Conservation (phyloP, 768 basidiomycete genomes). For the Coprinopsis strossmayeri region DNA sequence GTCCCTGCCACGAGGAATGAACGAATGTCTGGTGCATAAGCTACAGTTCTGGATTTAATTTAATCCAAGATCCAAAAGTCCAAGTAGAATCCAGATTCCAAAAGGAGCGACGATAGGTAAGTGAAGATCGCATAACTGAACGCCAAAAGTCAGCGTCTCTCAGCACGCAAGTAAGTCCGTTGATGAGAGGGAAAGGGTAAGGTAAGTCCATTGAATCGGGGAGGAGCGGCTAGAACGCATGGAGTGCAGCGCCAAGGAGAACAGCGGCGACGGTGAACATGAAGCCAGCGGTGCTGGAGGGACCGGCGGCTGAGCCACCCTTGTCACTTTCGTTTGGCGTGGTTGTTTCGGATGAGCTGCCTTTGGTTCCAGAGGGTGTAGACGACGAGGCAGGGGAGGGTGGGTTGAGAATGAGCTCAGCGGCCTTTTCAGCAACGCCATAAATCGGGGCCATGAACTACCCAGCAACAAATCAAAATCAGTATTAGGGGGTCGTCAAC, state of each 20-base stretch:
- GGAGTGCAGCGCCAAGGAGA: not conserved
- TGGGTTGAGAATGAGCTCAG: slow-evolving; percentile 16
- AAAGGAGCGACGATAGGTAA: too few species aligned
- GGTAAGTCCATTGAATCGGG: not conserved
- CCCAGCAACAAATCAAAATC: too few species aligned
- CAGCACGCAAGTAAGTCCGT: too few species aligned
- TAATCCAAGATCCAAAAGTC: too few species aligned
- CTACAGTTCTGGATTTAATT: too few species aligned
- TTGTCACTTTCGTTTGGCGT: not conserved
- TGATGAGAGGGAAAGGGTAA: not conserved
- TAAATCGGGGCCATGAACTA: slow-evolving; percentile 20
- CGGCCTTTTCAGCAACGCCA: slow-evolving; percentile 21
- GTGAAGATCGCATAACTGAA: too few species aligned
- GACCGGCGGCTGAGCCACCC: not conserved
- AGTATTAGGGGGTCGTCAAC: not conserved
- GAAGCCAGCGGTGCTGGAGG: not conserved
- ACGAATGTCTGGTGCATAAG: not conserved
- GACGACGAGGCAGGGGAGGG: slow-evolving; percentile 3
- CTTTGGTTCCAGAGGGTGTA: not conserved
- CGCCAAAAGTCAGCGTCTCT: too few species aligned
- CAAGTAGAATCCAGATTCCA: too few species aligned
- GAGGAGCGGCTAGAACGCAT: not conserved
- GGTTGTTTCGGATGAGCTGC: not conserved
- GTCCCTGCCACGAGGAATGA: not conserved
- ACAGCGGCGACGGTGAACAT: not conserved